Evolutionary conservation across 805 yeast genomes (phyloP).

Genomic region (Cyberlindnera suaveolens): DNA sequence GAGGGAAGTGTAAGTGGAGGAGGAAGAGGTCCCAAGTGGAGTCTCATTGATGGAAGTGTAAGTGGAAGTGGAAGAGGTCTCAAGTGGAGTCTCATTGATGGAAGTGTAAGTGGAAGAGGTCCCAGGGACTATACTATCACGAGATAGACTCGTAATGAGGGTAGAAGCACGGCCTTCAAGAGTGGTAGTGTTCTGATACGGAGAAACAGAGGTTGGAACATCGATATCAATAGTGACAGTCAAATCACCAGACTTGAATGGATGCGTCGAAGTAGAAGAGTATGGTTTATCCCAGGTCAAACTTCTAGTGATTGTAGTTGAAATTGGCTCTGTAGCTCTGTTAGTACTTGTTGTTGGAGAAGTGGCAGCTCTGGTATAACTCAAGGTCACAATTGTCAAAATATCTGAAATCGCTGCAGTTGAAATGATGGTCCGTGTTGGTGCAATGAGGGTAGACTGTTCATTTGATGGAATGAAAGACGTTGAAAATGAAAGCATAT

Average conservation of each 20-base stretch:
- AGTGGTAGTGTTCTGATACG: conserved; percentile 1
- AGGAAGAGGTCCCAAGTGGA: too few species aligned
- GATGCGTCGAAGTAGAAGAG: conserved; percentile 7
- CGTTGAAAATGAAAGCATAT: too few species aligned
- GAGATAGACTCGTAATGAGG: not conserved
- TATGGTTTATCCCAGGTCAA: conserved; percentile 3
- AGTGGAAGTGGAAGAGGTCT: too few species aligned
- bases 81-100: too few species aligned
- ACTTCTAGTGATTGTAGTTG: conserved; percentile 4
- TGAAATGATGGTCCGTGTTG: too few species aligned
- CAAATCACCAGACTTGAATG: conserved; percentile 6
- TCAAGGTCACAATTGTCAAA: conserved; percentile 2
- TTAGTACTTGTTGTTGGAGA: not conserved
- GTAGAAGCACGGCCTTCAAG: not conserved
- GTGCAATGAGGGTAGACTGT: too few species aligned
- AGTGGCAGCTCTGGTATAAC: not conserved
- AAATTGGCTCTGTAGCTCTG: not conserved
- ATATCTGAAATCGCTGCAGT: too few species aligned
- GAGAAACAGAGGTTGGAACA: conserved; percentile 5
- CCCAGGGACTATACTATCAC: not conserved
- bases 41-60: too few species aligned
- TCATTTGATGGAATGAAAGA: too few species aligned
- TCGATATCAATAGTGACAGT: conserved; percentile 9
- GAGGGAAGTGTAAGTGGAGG: too few species aligned
- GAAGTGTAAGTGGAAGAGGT: not conserved